Evolutionary conservation across 768 basidiomycete genomes (phyloP).

Genomic region (Mycena floridula): DNA sequence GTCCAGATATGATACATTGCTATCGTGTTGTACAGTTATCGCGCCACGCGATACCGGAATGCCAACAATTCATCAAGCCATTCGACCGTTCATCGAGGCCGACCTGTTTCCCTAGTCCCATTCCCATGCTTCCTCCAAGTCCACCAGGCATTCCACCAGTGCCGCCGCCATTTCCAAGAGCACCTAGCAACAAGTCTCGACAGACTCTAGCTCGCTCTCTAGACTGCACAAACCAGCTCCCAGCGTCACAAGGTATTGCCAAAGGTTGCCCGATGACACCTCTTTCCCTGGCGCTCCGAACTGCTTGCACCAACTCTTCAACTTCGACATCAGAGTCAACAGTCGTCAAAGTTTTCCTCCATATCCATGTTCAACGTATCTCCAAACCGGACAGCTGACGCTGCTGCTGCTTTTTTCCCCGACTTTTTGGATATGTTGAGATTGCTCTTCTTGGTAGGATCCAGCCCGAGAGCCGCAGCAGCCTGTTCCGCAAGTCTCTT

Average conservation of each 20-base stretch:
- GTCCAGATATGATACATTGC: neutral
- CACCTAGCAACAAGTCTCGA: slow-evolving; percentile 50
- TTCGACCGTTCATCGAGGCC: neutral
- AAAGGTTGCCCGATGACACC: slow-evolving; percentile 61
- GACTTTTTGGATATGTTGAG: slow-evolving; percentile 47
- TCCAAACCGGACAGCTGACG: slow-evolving; percentile 41
- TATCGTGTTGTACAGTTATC: neutral
- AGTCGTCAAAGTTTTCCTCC: slow-evolving; percentile 68
- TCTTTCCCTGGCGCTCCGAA: slow-evolving; percentile 47
- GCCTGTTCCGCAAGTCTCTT: slow-evolving; percentile 67
- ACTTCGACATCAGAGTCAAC: slow-evolving; percentile 83
- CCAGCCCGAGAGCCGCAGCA: slow-evolving; percentile 52
- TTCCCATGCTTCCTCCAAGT: neutral
- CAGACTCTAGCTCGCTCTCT: slow-evolving; percentile 60
- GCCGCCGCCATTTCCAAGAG: slow-evolving; percentile 34
- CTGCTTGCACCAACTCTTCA: slow-evolving; percentile 62
- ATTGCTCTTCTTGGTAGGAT: slow-evolving; percentile 47
- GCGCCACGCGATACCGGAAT: neutral
- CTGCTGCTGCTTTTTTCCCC: slow-evolving; percentile 60
- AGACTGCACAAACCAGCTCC: slow-evolving; percentile 78
- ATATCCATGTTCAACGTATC: slow-evolving; percentile 51
- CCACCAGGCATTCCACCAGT: neutral
- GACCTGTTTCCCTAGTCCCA: neutral
- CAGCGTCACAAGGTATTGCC: slow-evolving; percentile 66
- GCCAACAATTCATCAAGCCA: neutral